Percentiles rank a stretch among this genome's conserved stretches.
Evolutionary conservation across 2,329 filamentous ascomycete genomes (phyloP).

Genomic region (Dactylellina sp.): DNA sequence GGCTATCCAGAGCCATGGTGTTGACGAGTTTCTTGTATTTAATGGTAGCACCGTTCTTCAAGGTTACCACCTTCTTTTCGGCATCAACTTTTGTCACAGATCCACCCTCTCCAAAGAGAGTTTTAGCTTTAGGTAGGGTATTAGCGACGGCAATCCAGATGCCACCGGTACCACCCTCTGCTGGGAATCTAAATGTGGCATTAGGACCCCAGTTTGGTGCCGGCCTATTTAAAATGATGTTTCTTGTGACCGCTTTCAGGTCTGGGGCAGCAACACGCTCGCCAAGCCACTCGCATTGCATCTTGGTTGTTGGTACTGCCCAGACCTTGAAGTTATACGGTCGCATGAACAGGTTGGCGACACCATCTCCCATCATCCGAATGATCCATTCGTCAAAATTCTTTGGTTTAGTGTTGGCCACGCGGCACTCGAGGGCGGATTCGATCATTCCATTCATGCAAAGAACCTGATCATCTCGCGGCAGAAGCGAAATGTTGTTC

Average conservation of each 20-base stretch:
- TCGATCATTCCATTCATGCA: constrained; percentile 97
- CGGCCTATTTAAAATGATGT: constrained; percentile 94
- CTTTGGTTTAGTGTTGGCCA: constrained; percentile 90
- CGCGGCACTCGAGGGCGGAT: constrained; percentile 85
- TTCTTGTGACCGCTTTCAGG: constrained; percentile 90
- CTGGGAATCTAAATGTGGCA: constrained; percentile 97
- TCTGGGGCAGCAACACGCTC: constrained; percentile 98
- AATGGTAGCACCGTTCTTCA: constrained; percentile 87
- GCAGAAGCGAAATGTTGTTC: constrained; percentile 99
- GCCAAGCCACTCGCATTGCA: constrained; percentile 98
- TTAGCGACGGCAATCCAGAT: constrained; percentile 99
- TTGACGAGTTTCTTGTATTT: constrained; percentile 92
- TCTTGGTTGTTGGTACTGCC: constrained; percentile 98
- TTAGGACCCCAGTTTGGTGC: constrained; percentile 99
- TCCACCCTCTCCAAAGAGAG: constrained; percentile 85
- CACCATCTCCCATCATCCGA: constrained; percentile 85
- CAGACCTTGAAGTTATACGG: constrained; percentile 99
- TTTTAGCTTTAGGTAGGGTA: constrained; percentile 91
- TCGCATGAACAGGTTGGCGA: constrained; percentile 97
- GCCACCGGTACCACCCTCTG: constrained; percentile 92
- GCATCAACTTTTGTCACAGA: constrained; percentile 88
- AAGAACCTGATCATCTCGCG: constrained; percentile 95
- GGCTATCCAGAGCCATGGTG: constrained; percentile 93
- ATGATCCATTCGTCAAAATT: constrained; percentile 99
- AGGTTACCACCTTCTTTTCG: constrained; percentile 81